phyloP scores from a whole-genome alignment of 805 yeast genomes.

The Yarrowia sp. region DNA sequence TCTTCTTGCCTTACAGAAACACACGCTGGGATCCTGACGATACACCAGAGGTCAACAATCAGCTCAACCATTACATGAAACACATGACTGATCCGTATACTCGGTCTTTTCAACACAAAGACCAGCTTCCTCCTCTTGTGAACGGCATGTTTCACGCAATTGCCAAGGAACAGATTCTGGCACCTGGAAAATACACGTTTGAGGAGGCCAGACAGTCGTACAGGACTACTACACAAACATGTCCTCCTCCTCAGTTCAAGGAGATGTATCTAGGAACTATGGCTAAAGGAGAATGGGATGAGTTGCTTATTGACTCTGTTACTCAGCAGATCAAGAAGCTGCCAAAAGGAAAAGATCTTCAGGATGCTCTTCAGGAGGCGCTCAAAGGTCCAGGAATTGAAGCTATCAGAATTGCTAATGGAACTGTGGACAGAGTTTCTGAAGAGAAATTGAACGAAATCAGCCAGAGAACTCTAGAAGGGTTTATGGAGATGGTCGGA shows the following conservation, averaged over 20 bases:
- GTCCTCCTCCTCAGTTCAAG: slow-evolving; percentile 15
- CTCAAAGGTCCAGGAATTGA: slow-evolving; percentile 23
- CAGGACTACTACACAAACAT: background rate
- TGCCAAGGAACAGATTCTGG: slow-evolving; percentile 5
- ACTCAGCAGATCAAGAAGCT: slow-evolving; percentile 3
- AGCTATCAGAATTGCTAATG: background rate
- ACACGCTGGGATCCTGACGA: slow-evolving; percentile 20
- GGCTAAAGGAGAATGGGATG: slow-evolving; percentile 17
- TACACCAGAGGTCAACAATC: slow-evolving; percentile 3
- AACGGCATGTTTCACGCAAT: slow-evolving; percentile 12
- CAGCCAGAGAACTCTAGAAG: background rate
- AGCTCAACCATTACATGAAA: background rate
- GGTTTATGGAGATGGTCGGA: background rate
- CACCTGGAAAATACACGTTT: background rate
- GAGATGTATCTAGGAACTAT: slow-evolving; percentile 1
- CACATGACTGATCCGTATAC: slow-evolving; percentile 12
- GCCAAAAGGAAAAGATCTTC: background rate
- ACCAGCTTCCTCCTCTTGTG: slow-evolving; percentile 1
- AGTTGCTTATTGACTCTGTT: background rate
- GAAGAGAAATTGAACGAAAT: background rate
- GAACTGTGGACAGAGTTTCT: background rate
- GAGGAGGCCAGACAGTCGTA: background rate
- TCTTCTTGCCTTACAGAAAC: slow-evolving; percentile 18
- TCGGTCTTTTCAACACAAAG: background rate
- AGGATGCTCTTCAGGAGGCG: background rate